phyloP scores from a whole-genome alignment of 164 flowering plant species.

The Paratinospora sagittata region DNA sequence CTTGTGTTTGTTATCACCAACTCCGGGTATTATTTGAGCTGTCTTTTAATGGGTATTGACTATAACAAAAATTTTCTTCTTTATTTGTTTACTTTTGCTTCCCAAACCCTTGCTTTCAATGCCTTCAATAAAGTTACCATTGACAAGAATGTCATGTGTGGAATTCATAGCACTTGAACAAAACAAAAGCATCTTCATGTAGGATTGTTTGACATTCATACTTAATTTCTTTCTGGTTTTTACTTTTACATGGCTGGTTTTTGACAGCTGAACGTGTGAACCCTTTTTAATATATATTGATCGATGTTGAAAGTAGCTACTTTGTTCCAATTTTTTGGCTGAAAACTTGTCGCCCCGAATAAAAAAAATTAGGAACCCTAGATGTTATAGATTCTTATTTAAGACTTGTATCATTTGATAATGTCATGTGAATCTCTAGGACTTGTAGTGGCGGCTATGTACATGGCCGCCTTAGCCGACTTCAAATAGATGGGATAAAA shows the following conservation, averaged over 20 bases:
- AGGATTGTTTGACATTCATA: slow-evolving; percentile 1
- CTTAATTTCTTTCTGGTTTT: not conserved
- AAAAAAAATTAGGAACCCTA: no score
- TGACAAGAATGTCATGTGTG: slow-evolving; percentile 2
- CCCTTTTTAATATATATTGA: not conserved
- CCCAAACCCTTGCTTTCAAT: not conserved
- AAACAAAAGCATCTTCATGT: not conserved
- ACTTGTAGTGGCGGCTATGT: no score
- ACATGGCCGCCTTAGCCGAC: not conserved
- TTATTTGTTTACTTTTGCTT: slow-evolving; percentile 9
- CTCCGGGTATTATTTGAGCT: slow-evolving; percentile 10
- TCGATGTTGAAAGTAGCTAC: not conserved
- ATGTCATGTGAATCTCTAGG: no score
- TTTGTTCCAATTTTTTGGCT: no score
- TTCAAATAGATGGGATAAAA: not conserved
- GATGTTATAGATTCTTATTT: no score
- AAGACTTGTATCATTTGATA: no score
- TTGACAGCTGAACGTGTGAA: not conserved
- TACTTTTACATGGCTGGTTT: not conserved
- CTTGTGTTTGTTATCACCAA: slow-evolving; percentile 8
- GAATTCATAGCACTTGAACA: slow-evolving; percentile 2
- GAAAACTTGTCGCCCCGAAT: no score
- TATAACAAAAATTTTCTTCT: slow-evolving; percentile 2
- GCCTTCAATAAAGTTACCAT: slow-evolving; percentile 12
- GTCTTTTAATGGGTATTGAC: slow-evolving; percentile 5